Conservation (phyloP, 148 eudicot genomes). For the Silene conica region DNA sequence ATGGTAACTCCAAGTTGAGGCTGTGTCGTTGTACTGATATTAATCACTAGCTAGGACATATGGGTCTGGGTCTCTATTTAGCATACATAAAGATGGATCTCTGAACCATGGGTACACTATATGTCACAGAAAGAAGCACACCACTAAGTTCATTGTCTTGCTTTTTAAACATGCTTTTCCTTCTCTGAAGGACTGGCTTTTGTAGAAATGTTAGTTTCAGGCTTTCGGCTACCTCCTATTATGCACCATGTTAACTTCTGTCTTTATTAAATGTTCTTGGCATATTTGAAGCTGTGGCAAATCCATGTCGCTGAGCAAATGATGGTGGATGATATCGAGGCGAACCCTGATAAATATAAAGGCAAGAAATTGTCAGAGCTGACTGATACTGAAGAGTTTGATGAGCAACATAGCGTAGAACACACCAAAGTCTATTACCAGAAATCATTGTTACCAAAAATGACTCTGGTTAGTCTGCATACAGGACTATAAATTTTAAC, state of each 20-base stretch:
- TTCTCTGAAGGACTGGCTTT: not conserved
- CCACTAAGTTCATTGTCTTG: not conserved
- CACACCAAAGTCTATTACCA: slow-evolving; percentile 55
- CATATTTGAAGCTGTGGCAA: slow-evolving; percentile 76
- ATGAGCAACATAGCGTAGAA: slow-evolving; percentile 64
- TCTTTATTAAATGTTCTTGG: slow-evolving; percentile 4
- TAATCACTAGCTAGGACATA: too few species aligned
- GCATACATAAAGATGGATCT: too few species aligned
- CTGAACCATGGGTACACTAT: too few species aligned
- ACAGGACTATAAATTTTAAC: not conserved
- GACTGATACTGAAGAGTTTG: slow-evolving; percentile 81
- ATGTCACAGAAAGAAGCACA: too few species aligned
- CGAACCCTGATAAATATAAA: slow-evolving; percentile 76
- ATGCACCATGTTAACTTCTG: not conserved
- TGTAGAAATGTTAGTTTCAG: not conserved
- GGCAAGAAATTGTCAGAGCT: slow-evolving; percentile 67
- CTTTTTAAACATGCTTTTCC: not conserved
- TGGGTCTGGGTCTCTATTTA: too few species aligned
- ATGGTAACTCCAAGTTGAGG: too few species aligned
- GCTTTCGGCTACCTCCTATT: not conserved
- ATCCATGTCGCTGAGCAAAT: slow-evolving; percentile 91
- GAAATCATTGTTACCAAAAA: slow-evolving; percentile 48
- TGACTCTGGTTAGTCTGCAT: slow-evolving; percentile 47
- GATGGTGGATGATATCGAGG: slow-evolving; percentile 87
- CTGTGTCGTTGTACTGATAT: too few species aligned